Evolutionary conservation across 768 basidiomycete genomes (phyloP).

Genomic region (Boletus tomentosulus): DNA sequence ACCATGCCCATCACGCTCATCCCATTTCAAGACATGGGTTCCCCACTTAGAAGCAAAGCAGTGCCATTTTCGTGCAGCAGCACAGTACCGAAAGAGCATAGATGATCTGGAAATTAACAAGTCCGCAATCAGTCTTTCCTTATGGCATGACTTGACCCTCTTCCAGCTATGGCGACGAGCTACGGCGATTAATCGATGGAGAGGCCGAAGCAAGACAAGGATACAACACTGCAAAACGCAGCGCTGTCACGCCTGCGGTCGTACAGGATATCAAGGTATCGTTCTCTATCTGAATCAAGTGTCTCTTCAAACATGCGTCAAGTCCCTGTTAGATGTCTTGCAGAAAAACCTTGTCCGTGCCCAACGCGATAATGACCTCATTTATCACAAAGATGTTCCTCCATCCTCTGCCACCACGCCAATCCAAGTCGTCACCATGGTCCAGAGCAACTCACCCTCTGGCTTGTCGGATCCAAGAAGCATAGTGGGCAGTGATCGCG

Average conservation of each 20-base stretch:
- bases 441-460: slow-evolving; percentile 51
- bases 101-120: slow-evolving; percentile 80
- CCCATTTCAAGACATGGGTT: slow-evolving; percentile 54
- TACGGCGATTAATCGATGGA: slow-evolving; percentile 73
- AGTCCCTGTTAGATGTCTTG: slow-evolving; percentile 77
- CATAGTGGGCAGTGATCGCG: slow-evolving; percentile 47
- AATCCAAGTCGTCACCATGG: slow-evolving; percentile 65
- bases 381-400: slow-evolving; percentile 89
- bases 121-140: slow-evolving; percentile 34
- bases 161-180: slow-evolving; percentile 79
- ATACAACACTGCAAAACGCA: slow-evolving; percentile 60
- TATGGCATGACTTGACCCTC: slow-evolving; percentile 5
- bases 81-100: slow-evolving; percentile 83
- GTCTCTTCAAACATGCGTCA: slow-evolving; percentile 1
- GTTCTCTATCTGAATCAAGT: not conserved
- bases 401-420: slow-evolving; percentile 60
- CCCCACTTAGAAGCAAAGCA: slow-evolving; percentile 79
- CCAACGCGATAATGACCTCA: slow-evolving; percentile 89
- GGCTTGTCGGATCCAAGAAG: slow-evolving; percentile 56
- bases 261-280: slow-evolving; percentile 75
- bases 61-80: slow-evolving; percentile 83
- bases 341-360: slow-evolving; percentile 66
- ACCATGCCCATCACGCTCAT: slow-evolving; percentile 10
- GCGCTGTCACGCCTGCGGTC: slow-evolving; percentile 58
- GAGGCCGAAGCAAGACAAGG: slow-evolving; percentile 65